Conservation (phyloP, 768 basidiomycete genomes). For the Tylopilus felleus region DNA sequence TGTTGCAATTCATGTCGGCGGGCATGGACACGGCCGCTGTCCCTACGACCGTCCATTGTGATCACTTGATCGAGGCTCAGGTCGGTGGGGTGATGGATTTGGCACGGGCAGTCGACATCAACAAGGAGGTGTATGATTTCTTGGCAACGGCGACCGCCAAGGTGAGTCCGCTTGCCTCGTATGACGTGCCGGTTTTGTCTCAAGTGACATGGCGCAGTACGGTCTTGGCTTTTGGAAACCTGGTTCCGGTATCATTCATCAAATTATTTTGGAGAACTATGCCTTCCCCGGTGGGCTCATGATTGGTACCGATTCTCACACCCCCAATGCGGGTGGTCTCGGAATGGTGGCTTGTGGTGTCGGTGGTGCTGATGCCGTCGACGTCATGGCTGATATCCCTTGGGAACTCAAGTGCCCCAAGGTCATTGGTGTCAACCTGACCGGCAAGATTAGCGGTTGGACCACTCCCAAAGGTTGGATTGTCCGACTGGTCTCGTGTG, state of each 20-base stretch:
- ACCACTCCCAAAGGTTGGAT: constrained; percentile 89
- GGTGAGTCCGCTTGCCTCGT: constrained; percentile 35
- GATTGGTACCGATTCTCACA: constrained; percentile 99
- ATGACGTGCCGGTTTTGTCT: not conserved
- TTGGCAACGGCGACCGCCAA: constrained; percentile 95
- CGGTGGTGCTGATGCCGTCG: constrained; percentile 98
- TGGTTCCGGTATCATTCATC: constrained; percentile 98
- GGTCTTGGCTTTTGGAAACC: constrained; percentile 99
- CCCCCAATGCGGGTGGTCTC: constrained; percentile 98
- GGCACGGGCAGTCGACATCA: constrained; percentile 84
- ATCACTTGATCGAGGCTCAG: constrained; percentile 98
- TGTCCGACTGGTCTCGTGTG: not conserved
- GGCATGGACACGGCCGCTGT: constrained; percentile 98
- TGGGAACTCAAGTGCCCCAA: constrained; percentile 99
- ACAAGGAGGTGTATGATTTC: constrained; percentile 99
- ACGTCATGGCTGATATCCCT: constrained; percentile 96
- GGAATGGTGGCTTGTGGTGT: constrained; percentile 99
- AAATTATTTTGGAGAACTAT: constrained; percentile 99
- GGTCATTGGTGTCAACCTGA: constrained; percentile 96
- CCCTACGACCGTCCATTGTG: constrained; percentile 98
- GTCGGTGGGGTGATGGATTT: constrained; percentile 92
- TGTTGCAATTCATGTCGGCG: constrained; percentile 99
- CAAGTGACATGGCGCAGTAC: constrained; percentile 49
- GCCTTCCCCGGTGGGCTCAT: constrained; percentile 99
- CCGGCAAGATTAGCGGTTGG: constrained; percentile 95